Evolutionary conservation across 1,139 yeast genomes (phyloP).

Genomic region (Taphrina flavorubra): DNA sequence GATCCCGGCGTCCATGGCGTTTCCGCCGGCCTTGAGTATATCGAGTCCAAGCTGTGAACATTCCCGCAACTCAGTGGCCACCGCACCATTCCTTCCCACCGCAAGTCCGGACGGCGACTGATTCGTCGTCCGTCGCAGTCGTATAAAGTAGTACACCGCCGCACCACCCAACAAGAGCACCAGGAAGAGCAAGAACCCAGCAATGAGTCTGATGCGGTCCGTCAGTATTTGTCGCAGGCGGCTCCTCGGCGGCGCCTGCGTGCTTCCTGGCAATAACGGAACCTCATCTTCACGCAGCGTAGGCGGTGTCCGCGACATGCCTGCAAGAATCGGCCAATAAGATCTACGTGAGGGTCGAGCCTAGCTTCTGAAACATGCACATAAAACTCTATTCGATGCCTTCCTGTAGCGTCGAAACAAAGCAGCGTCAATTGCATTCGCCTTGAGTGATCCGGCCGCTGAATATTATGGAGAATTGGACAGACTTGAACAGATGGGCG

Average conservation of each 20-base stretch:
- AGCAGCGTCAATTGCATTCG: no score
- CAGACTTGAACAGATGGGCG: no score
- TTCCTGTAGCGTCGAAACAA: no score
- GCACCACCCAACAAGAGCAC: slow-evolving; percentile 2
- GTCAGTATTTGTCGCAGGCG: slow-evolving; percentile 5
- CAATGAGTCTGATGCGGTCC: slow-evolving; percentile 4
- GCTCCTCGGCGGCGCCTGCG: neutral
- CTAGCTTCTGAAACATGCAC: no score
- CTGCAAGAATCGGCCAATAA: neutral
- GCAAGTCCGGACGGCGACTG: slow-evolving; percentile 8
- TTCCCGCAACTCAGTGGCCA: slow-evolving; percentile 71
- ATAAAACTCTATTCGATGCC: no score
- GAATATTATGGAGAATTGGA: no score
- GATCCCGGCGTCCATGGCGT: slow-evolving; percentile 93
- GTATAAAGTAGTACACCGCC: neutral
- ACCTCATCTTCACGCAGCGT: slow-evolving; percentile 17
- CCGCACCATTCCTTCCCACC: slow-evolving; percentile 82
- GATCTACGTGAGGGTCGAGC: neutral
- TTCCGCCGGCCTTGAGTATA: slow-evolving; percentile 64
- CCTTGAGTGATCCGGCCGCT: no score
- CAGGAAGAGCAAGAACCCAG: neutral
- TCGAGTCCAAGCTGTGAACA: slow-evolving; percentile 74
- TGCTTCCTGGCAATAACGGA: slow-evolving; percentile 13
- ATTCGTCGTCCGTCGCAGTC: neutral
- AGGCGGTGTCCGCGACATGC: slow-evolving; percentile 3